Evolutionary conservation across 371 early-diverging fungal genomes (phyloP), one percentile per base, ranked within the genome.

Genomic region (Saksenaea vasiformis): DNA sequence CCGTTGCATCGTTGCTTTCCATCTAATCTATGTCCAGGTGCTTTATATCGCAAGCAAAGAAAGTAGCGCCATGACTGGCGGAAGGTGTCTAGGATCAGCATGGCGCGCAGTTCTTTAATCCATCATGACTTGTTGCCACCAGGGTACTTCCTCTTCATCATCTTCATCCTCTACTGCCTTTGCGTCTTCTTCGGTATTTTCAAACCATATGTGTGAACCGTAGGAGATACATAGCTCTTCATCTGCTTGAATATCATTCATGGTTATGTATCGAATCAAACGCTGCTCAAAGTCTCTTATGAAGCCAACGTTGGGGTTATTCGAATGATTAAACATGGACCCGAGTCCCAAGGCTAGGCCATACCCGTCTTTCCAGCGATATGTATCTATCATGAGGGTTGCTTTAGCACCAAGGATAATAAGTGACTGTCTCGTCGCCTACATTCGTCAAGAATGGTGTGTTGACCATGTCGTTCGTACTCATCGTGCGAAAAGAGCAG

Each of bases 201-300:
- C 86, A 64, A 90, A 90, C 90, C 90, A 89, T 9, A 90, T 66
- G 62, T 88, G 79, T 9, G 78, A 75, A 1, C 90, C 90, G 70
- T 90, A 90, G 4, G 85, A 86, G 38, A 90, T 90, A 55, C 87
- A 88, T 28, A 90, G 72, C 58, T 90, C 90, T 44, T 89, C 87
- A 9, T 77, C 86, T 3, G 72, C 56, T 14, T 71, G 68, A 61
- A 90, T 86, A 38, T 79, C 81, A 15, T 85, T 62, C 35, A 85
- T 54, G 7, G 90, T 78, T 0, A 79, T 67, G 55, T 89, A 90
- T 19, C 83, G 78, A 61, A 90, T 88, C 38, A 88, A 38, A 8
- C 70, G 68, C 43, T 80, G 75, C 5, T 76, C 74, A 55, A 86
- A 76, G 64, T 88, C 87, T 43, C 89, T 74, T 56, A 81, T 76